Evolutionary conservation across 1,284 basidiomycete genomes (phyloP).

Genomic region (Boletellus deceptivus): DNA sequence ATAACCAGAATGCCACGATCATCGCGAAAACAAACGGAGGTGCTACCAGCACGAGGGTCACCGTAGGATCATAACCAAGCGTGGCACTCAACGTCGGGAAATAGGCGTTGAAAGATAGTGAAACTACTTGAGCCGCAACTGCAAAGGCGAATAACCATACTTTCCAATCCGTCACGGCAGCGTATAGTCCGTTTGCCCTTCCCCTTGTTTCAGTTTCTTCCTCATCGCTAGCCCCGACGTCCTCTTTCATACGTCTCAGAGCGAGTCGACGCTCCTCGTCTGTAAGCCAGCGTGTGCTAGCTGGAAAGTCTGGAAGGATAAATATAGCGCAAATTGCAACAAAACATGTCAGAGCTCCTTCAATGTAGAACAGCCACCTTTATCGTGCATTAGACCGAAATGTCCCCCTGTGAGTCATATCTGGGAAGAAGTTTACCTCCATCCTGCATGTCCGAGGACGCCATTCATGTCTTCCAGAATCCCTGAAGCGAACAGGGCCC

Average conservation of each 20-base stretch:
- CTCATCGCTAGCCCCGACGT: constrained; percentile 45
- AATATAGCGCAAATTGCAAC: constrained; percentile 61
- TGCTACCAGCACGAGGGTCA: constrained; percentile 71
- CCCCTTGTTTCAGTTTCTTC: constrained; percentile 27
- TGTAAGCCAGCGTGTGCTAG: constrained; percentile 58
- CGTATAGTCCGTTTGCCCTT: constrained; percentile 47
- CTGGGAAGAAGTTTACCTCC: constrained; percentile 49
- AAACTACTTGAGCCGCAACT: constrained; percentile 12
- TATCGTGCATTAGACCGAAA: constrained; percentile 3
- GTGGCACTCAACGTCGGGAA: constrained; percentile 73
- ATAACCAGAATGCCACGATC: constrained; percentile 48
- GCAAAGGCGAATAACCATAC: constrained; percentile 61
- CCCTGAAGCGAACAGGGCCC: constrained; percentile 74
- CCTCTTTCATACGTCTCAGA: constrained; percentile 70
- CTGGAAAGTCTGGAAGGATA: constrained; percentile 77
- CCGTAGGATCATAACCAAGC: constrained; percentile 63
- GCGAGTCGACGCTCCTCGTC: constrained; percentile 67
- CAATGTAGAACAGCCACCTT: constrained; percentile 77
- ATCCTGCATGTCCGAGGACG: constrained; percentile 66
- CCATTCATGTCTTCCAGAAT: constrained; percentile 72
- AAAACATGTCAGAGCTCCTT: constrained; percentile 65
- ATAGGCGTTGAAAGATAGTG: constrained; percentile 75
- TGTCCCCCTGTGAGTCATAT: constrained; percentile 20
- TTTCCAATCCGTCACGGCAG: constrained; percentile 70
- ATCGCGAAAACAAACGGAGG: constrained; percentile 78